phyloP scores from a whole-genome alignment of 495 filamentous ascomycete species.

The Thozetella sp. region DNA sequence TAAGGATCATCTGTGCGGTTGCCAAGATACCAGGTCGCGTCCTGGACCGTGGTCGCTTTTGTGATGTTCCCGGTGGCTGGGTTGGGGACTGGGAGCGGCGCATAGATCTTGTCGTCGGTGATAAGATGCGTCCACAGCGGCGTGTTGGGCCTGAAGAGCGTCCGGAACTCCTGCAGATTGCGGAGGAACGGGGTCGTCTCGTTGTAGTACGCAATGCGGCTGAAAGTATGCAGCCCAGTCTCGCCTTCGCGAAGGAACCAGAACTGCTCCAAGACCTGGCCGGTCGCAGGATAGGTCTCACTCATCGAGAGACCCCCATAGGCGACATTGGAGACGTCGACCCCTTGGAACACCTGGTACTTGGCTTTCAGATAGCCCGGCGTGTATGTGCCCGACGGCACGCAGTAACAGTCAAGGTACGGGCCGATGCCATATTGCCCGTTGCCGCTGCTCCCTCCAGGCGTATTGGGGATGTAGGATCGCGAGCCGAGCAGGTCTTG shows the following conservation, averaged over 20 bases:
- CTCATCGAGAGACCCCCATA: not conserved
- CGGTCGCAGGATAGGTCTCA: conserved; percentile 9
- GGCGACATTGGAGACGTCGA: conserved; percentile 29
- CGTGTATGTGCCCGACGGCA: conserved; percentile 54
- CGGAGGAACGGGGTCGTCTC: conserved; percentile 48
- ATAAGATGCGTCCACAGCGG: conserved; percentile 57
- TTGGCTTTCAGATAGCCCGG: conserved; percentile 42
- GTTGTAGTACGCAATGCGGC: conserved; percentile 55
- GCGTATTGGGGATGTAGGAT: not conserved
- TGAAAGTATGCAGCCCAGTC: conserved; percentile 44
- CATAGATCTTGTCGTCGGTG: conserved; percentile 50
- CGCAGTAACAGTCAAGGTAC: conserved; percentile 62
- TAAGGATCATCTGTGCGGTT: conserved; percentile 52
- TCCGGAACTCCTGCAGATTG: conserved; percentile 45
- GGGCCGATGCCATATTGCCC: conserved; percentile 42
- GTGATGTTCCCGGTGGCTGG: conserved; percentile 29
- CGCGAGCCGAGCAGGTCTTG: conserved; percentile 48
- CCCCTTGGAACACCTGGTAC: conserved; percentile 47
- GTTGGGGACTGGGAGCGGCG: conserved; percentile 47
- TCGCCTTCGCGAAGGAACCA: conserved; percentile 46
- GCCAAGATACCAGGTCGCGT: conserved; percentile 58
- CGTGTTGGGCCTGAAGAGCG: conserved; percentile 56
- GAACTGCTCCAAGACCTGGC: conserved; percentile 56
- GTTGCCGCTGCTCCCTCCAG: conserved; percentile 29
- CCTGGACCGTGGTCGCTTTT: conserved; percentile 50